Conservation (phyloP, 768 basidiomycete genomes). For the Mycena olivaceomarginata region DNA sequence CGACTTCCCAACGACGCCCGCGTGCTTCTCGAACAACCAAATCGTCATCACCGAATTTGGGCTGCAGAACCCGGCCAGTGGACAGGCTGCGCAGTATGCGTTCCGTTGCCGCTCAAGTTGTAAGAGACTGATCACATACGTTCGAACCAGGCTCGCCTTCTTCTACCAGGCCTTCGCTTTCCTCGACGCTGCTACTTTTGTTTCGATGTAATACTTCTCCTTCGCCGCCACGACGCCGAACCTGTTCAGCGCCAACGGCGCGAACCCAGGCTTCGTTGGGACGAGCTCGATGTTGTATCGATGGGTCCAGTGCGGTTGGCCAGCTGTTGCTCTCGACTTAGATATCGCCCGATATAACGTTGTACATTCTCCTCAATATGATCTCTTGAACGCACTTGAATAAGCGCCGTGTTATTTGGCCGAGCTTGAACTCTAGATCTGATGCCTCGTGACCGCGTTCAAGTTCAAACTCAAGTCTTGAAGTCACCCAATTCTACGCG, state of each 20-base stretch:
- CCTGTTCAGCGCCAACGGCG: neutral
- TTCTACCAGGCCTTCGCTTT: slow-evolving; percentile 5
- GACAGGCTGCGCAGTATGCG: slow-evolving; percentile 43
- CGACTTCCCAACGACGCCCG: slow-evolving; percentile 45
- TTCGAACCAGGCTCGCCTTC: neutral
- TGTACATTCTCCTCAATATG: neutral
- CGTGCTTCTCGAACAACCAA: slow-evolving; percentile 31
- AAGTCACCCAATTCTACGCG: no score
- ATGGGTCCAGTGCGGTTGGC: slow-evolving; percentile 3
- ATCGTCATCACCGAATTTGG: slow-evolving; percentile 58
- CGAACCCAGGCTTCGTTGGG: neutral
- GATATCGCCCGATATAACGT: neutral
- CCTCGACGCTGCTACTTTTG: neutral
- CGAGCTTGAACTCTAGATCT: no score
- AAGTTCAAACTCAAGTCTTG: no score
- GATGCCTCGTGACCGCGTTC: no score
- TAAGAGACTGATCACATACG: neutral
- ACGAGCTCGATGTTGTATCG: slow-evolving; percentile 9
- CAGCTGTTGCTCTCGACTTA: neutral
- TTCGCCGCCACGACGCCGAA: slow-evolving; percentile 4
- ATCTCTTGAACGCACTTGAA: no score
- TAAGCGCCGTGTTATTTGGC: no score
- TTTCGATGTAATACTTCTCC: slow-evolving; percentile 1
- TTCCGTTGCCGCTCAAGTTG: neutral
- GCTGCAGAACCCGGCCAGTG: slow-evolving; percentile 53